Evolutionary conservation across 2,329 filamentous ascomycete species (phyloP).

Genomic region (Talaromyces albobiverticillius): DNA sequence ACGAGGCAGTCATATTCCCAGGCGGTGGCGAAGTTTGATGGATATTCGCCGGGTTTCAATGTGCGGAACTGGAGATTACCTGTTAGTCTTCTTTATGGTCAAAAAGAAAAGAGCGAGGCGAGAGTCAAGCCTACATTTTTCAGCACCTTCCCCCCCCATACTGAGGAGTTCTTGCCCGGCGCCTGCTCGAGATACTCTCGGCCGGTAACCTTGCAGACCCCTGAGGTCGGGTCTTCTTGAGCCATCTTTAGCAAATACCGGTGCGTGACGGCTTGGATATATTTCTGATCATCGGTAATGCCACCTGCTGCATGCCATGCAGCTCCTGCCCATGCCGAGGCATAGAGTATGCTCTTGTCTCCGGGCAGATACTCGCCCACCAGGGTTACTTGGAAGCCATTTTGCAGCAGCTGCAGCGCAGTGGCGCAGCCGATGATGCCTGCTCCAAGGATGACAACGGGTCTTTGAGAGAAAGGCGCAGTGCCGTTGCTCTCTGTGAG

Average conservation of each 20-base stretch:
- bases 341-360: slow-evolving; percentile 35
- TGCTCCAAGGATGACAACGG: slow-evolving; percentile 36
- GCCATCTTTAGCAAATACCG: slow-evolving; percentile 35
- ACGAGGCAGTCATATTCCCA: slow-evolving; percentile 38
- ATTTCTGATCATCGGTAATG: slow-evolving; percentile 32
- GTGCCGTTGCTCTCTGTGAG: neutral
- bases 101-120: no score
- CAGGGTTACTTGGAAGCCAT: slow-evolving; percentile 33
- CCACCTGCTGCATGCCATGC: slow-evolving; percentile 39
- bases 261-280: slow-evolving; percentile 35
- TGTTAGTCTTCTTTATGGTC: neutral
- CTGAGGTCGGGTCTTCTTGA: slow-evolving; percentile 30
- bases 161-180: slow-evolving; percentile 30
- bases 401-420: slow-evolving; percentile 32
- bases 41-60: slow-evolving; percentile 29
- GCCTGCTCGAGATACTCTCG: slow-evolving; percentile 34
- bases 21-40: slow-evolving; percentile 29
- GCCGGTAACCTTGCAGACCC: slow-evolving; percentile 33
- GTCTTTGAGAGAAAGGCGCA: slow-evolving; percentile 35
- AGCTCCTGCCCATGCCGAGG: slow-evolving; percentile 39
- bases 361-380: slow-evolving; percentile 38
- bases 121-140: slow-evolving; percentile 22
- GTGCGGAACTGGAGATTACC: slow-evolving; percentile 29
- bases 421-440: slow-evolving; percentile 40
- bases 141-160: slow-evolving; percentile 35